Evolutionary conservation across 2,329 filamentous ascomycete species (phyloP).

Genomic region (Chrysoporthe deuterocubensis): DNA sequence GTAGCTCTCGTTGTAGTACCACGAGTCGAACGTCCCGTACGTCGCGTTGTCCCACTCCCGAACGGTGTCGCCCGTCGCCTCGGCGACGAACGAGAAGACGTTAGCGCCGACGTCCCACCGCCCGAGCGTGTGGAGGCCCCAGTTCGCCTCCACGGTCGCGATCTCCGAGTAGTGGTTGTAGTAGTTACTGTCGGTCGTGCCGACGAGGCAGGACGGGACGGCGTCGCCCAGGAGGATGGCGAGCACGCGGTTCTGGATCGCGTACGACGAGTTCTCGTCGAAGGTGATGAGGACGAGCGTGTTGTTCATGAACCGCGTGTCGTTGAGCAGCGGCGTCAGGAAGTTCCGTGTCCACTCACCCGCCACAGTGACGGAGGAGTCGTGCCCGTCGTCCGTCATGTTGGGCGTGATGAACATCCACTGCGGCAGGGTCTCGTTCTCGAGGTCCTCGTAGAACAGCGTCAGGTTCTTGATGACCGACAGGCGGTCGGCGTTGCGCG

Average conservation of each 20-base stretch:
- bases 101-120: conserved; percentile 76
- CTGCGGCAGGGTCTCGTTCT: conserved; percentile 68
- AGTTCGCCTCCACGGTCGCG: conserved; percentile 71
- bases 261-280: conserved; percentile 77
- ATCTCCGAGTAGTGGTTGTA: conserved; percentile 76
- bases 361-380: conserved; percentile 70
- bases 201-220: conserved; percentile 65
- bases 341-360: conserved; percentile 71
- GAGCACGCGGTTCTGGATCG: conserved; percentile 69
- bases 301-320: conserved; percentile 70
- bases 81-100: conserved; percentile 65
- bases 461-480: conserved; percentile 76
- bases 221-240: conserved; percentile 75
- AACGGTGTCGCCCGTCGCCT: conserved; percentile 61
- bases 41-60: conserved; percentile 29
- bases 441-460: conserved; percentile 69
- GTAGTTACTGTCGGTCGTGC: conserved; percentile 70
- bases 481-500: conserved; percentile 61
- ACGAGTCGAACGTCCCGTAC: conserved; percentile 18
- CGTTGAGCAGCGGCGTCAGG: conserved; percentile 69
- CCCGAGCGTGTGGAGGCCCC: conserved; percentile 70
- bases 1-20: conserved; percentile 34
- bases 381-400: conserved; percentile 78
- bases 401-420: conserved; percentile 74
- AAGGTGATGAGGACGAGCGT: conserved; percentile 73